Evolutionary conservation across 1,284 basidiomycete genomes (phyloP).

Genomic region (Schizophyllum commune): DNA sequence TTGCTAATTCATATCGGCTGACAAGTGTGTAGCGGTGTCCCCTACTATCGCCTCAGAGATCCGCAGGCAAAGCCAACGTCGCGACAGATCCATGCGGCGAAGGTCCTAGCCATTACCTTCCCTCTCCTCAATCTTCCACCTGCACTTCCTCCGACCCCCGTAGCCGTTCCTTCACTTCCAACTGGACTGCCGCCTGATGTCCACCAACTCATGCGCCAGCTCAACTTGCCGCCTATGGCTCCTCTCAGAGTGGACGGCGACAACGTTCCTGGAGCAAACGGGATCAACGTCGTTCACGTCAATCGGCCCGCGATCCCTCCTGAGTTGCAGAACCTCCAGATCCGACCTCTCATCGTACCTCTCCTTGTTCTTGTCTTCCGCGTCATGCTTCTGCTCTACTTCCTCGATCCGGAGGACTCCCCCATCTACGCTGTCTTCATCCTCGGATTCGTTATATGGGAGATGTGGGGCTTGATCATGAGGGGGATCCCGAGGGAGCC

Average conservation of each 20-base stretch:
- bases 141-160: constrained; percentile 16
- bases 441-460: constrained; percentile 9
- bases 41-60: constrained; percentile 49
- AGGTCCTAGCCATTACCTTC: constrained; percentile 66
- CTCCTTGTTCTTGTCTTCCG: constrained; percentile 11
- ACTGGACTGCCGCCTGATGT: constrained; percentile 34
- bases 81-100: constrained; percentile 58
- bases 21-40: constrained; percentile 37
- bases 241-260: constrained; percentile 22
- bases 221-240: constrained; percentile 37
- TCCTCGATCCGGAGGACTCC: background rate
- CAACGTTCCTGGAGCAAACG: constrained; percentile 17
- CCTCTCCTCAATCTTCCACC: constrained; percentile 32
- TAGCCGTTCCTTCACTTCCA: background rate
- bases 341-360: constrained; percentile 22
- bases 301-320: constrained; percentile 24
- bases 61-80: constrained; percentile 46
- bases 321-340: constrained; percentile 10
- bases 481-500: background rate
- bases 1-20: background rate
- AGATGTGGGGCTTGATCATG: constrained; percentile 4
- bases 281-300: constrained; percentile 20
- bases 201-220: constrained; percentile 53
- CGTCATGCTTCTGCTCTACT: background rate
- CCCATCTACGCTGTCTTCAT: constrained; percentile 3